Base-by-base conservation (phyloP, 2,329 filamentous ascomycete genomes). In the Epichloe aotearoae region DNA sequence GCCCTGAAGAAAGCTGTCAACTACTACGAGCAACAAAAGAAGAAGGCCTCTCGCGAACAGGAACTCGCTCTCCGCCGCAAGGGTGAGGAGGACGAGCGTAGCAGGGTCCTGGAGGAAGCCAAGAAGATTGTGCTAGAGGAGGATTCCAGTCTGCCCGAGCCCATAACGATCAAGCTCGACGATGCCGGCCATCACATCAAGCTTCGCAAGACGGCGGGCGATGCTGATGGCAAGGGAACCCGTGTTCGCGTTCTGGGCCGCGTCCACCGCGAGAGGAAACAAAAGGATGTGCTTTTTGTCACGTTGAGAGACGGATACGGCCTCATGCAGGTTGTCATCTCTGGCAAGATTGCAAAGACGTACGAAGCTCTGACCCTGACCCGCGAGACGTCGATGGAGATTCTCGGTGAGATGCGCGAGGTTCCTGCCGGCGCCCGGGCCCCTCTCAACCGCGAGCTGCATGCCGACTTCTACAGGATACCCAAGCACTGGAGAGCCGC, bases 311-410 rank as follows among this genome's bases (percentile, higher is more conserved):
- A 94, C 64, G 90, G 90, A 52, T 87, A 90, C 62, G 64, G 63
- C 42, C 56, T 56, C 38, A 56, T 61, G 56, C 59, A 61, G 52
- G 56, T 57, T 37, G 56, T 57, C 55, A 73, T 96, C 58, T 68
- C 75, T 3, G 89, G 89, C 52, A 77, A 88, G 55, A 76, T 97
- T 59, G 84, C 88, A 58, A 89, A 88, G 74, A 91, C 87, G n/a
- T 94, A 94, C 72, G 88, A 95, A 63, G 86, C 88, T 55, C 73
- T 95, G 59, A 89, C 85, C 23, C 79, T 96, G 59, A 87, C 88
- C 34, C 82, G 85, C 55, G 89, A 91, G 70, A 93, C 88, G n/a
- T 88, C 88, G 48, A 81, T 96, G 63, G 82, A 83, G 61, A 80
- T 96, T 52, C 81, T 81, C 54, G 90, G 90, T 58, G 86, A 94